phyloP scores from a whole-genome alignment of 1,139 yeast genomes.

The Kazachstania sp. region DNA sequence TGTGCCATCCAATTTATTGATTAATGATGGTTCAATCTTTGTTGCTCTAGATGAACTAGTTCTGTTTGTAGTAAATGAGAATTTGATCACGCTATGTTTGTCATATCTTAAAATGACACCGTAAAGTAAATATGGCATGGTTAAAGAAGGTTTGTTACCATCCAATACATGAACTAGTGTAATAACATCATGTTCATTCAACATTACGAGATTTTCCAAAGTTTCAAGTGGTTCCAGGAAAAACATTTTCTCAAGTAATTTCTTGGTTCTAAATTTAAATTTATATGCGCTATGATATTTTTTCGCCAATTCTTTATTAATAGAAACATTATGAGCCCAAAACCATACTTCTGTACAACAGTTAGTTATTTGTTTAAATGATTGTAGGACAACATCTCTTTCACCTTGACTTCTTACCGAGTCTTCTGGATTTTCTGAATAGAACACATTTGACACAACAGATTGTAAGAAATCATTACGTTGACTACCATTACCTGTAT shows the following conservation, averaged over 20 bases:
- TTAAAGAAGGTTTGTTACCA: conserved; percentile 71
- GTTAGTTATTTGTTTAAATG: conserved; percentile 54
- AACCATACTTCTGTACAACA: conserved; percentile 60
- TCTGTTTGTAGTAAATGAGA: conserved; percentile 12
- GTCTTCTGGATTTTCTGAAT: conserved; percentile 60
- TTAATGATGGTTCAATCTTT: conserved; percentile 24
- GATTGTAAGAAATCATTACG: conserved; percentile 29
- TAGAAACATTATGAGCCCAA: conserved; percentile 70
- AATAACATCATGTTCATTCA: conserved; percentile 16
- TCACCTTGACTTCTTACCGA: conserved; percentile 48
- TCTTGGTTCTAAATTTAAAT: conserved; percentile 63
- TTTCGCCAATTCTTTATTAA: conserved; percentile 40
- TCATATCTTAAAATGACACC: conserved; percentile 43
- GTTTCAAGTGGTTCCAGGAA: conserved; percentile 66
- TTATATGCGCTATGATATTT: conserved; percentile 47
- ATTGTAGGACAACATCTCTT: conserved; percentile 46
- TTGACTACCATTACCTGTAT: conserved; percentile 11
- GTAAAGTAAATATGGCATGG: conserved; percentile 59
- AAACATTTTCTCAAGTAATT: conserved; percentile 57
- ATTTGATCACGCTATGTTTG: conserved; percentile 22
- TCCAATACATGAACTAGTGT: conserved; percentile 54
- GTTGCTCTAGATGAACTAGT: conserved; percentile 10
- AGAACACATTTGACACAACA: conserved; percentile 67
- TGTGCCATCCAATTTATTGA: conserved; percentile 16
- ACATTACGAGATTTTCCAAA: conserved; percentile 51